Evolutionary conservation across 1,284 basidiomycete genomes (phyloP).

Genomic region (Cutaneotrichosporon dermatis): DNA sequence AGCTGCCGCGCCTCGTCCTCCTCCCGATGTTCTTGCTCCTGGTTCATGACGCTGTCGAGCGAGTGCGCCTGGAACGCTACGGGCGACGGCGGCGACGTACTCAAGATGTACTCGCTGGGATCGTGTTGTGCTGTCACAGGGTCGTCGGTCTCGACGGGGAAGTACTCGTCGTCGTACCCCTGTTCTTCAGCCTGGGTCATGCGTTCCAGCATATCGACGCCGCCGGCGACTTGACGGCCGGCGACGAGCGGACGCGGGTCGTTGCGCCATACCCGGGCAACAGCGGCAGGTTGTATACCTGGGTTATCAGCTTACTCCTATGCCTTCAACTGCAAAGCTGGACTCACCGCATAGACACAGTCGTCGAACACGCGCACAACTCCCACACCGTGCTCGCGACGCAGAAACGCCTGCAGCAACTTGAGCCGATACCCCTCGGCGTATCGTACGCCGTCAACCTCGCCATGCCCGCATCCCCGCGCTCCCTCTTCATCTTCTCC

Average conservation of each 20-base stretch:
- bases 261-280: conserved; percentile 84
- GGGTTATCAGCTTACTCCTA: conserved; percentile 1
- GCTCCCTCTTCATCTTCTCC: conserved; percentile 57
- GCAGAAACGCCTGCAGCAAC: conserved; percentile 69
- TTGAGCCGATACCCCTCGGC: conserved; percentile 79
- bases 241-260: conserved; percentile 77
- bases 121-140: conserved; percentile 23
- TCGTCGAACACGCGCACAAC: conserved; percentile 84
- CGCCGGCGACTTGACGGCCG: conserved; percentile 58
- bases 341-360: conserved; percentile 77
- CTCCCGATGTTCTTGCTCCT: conserved; percentile 1
- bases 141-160: conserved; percentile 49
- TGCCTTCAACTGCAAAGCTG: neutral
- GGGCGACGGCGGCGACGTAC: conserved; percentile 33
- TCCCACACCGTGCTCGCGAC: conserved; percentile 85
- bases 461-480: conserved; percentile 68
- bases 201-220: conserved; percentile 60
- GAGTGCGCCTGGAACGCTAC: conserved; percentile 6
- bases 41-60: conserved; percentile 5
- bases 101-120: conserved; percentile 46
- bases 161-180: conserved; percentile 82
- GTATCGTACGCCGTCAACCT: conserved; percentile 83
- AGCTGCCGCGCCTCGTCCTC: neutral
- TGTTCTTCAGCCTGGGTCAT: conserved; percentile 84
- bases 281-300: conserved; percentile 88